phyloP scores from a whole-genome alignment of 2,329 filamentous ascomycete species.

The Botrytis porri region DNA sequence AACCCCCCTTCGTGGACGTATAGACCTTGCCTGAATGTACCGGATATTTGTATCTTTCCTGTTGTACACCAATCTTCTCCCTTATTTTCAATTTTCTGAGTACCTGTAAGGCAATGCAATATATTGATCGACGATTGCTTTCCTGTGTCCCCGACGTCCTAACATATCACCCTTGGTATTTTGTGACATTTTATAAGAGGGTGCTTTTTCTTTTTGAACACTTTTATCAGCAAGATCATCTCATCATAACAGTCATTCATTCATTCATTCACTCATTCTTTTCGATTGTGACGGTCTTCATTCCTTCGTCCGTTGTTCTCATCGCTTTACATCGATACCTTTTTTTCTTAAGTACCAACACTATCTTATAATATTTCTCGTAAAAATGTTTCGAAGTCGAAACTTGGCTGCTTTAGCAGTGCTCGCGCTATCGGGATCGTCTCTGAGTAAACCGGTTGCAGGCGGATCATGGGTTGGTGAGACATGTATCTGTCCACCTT shows the following conservation, averaged over 20 bases:
- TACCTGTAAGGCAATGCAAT: conserved; percentile 23
- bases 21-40: neutral
- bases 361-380: neutral
- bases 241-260: conserved; percentile 9
- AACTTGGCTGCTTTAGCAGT: conserved; percentile 9
- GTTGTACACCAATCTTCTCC: neutral
- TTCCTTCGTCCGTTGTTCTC: conserved; percentile 16
- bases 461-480: conserved; percentile 10
- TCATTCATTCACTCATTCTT: neutral
- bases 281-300: conserved; percentile 13
- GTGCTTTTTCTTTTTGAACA: neutral
- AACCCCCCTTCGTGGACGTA: neutral
- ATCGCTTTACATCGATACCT: neutral
- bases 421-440: conserved; percentile 16
- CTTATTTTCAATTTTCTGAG: neutral
- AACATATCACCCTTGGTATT: neutral
- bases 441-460: conserved; percentile 20
- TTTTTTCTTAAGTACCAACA: neutral
- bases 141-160: too few species aligned
- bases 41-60: neutral
- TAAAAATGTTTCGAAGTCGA: conserved; percentile 17
- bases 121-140: conserved; percentile 8
- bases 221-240: neutral
- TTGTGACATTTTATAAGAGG: neutral
- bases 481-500: conserved; percentile 7